phyloP scores from a whole-genome alignment of 805 yeast species.

The Ogataea corticis region DNA sequence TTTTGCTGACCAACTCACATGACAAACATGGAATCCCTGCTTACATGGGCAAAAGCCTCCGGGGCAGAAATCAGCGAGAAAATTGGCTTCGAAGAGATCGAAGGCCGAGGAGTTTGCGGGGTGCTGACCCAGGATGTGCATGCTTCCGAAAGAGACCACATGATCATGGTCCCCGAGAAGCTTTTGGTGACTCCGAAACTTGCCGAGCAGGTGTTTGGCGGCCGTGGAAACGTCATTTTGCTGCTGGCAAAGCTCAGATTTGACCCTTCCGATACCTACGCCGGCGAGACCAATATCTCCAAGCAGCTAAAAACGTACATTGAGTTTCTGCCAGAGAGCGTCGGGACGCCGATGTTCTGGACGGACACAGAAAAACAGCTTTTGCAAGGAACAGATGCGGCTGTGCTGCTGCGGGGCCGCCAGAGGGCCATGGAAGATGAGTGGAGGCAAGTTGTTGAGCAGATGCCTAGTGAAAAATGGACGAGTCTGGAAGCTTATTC shows the following conservation, averaged over 20 bases:
- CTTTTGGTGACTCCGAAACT: constrained; percentile 39
- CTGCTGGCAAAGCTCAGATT: constrained; percentile 45
- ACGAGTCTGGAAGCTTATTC: constrained; percentile 64
- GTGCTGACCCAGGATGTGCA: constrained; percentile 20
- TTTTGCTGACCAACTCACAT: background rate
- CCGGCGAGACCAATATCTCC: constrained; percentile 23
- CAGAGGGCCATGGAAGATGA: constrained; percentile 52
- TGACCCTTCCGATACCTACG: constrained; percentile 24
- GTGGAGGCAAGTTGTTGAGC: constrained; percentile 44
- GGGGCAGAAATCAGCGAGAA: constrained; percentile 39
- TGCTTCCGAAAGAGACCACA: constrained; percentile 7
- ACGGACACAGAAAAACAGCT: constrained; percentile 46
- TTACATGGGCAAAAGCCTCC: constrained; percentile 34
- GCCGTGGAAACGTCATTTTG: constrained; percentile 28
- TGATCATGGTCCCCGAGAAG: constrained; percentile 40
- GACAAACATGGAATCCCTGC: background rate
- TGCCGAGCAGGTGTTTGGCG: constrained; percentile 35
- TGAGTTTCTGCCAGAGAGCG: constrained; percentile 46
- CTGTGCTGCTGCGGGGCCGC: constrained; percentile 51
- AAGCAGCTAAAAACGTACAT: constrained; percentile 44
- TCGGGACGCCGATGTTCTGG: constrained; percentile 73
- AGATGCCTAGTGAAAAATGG: constrained; percentile 43
- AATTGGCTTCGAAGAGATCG: constrained; percentile 34
- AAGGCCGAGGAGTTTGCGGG: constrained; percentile 38
- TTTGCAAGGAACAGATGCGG: constrained; percentile 70